Conservation (phyloP, 495 filamentous ascomycete species). For the Pseudotulostoma volvatum region DNA sequence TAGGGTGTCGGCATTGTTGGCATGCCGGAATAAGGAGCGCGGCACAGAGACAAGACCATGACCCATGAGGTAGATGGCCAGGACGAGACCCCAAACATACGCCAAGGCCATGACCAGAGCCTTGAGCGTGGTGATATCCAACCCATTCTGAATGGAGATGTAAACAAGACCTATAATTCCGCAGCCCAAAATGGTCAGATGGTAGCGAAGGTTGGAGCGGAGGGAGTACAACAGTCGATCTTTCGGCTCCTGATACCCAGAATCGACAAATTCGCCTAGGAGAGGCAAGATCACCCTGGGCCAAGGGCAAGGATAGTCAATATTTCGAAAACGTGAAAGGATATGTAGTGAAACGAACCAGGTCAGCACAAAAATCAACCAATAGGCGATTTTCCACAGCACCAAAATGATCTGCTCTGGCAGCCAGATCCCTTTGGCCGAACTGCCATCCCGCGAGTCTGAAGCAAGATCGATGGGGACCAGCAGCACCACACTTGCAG, state of each 20-base stretch:
- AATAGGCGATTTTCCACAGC: constrained; percentile 86
- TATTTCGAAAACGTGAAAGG: constrained; percentile 2
- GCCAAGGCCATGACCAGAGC: constrained; percentile 79
- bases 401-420: constrained; percentile 57
- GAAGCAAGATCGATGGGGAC: constrained; percentile 94
- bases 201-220: constrained; percentile 72
- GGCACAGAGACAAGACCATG: constrained; percentile 89
- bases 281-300: constrained; percentile 82
- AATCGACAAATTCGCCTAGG: constrained; percentile 83
- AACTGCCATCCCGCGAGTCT: constrained; percentile 51
- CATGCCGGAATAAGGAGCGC: constrained; percentile 57
- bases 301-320: not conserved
- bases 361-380: constrained; percentile 87
- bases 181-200: constrained; percentile 58
- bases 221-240: constrained; percentile 69
- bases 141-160: constrained; percentile 61
- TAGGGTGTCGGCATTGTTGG: constrained; percentile 54
- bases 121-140: constrained; percentile 49
- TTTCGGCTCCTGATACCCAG: constrained; percentile 75
- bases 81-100: constrained; percentile 78
- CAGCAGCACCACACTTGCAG: constrained; percentile 81
- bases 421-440: constrained; percentile 48
- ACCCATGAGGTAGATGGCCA: constrained; percentile 94
- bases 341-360: constrained; percentile 39
- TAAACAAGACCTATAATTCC: constrained; percentile 64